These are phyloP conservation scores for Arabidopsis suecica DNA, from an alignment of 345 rosid species.

Conservation along the genomic window DNA sequence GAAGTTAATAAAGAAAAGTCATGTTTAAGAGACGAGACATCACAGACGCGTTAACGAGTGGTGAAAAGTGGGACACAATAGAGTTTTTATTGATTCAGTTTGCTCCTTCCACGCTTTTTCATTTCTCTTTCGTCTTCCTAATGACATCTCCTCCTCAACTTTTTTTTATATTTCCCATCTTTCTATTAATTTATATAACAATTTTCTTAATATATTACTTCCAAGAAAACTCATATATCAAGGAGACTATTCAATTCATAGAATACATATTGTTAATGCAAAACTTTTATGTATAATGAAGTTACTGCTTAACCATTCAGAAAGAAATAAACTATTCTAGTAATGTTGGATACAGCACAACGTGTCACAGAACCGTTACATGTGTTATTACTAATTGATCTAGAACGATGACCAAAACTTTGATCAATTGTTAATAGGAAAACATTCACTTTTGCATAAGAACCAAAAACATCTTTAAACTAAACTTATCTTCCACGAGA, in stretches of 20 bases:
- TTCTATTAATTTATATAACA: background rate
- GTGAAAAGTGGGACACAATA: conserved; percentile 27
- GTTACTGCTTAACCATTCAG: background rate
- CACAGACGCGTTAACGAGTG: conserved; percentile 40
- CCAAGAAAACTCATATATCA: conserved; percentile 25
- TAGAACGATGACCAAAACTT: too few relatives aligned
- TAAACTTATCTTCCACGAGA: conserved; percentile 2
- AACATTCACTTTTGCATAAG: conserved; percentile 9
- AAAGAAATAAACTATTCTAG: background rate
- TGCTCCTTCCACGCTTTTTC: conserved; percentile 45
- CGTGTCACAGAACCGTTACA: background rate
- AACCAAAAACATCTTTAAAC: conserved; percentile 4
- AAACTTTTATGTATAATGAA: background rate
- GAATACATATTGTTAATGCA: background rate
- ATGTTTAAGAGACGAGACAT: background rate
- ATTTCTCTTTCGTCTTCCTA: conserved; percentile 26
- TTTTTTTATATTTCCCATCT: conserved; percentile 7
- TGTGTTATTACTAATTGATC: background rate
- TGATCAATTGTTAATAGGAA: conserved; percentile 1
- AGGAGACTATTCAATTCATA: conserved; percentile 15
- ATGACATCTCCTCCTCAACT: conserved; percentile 44
- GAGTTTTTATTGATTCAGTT: conserved; percentile 25
- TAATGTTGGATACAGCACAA: conserved; percentile 18
- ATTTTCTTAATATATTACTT: conserved; percentile 15
- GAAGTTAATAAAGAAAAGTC: conserved; percentile 1